phyloP scores from a whole-genome alignment of 2,329 filamentous ascomycete genomes.

The Colletotrichum somersetense region DNA sequence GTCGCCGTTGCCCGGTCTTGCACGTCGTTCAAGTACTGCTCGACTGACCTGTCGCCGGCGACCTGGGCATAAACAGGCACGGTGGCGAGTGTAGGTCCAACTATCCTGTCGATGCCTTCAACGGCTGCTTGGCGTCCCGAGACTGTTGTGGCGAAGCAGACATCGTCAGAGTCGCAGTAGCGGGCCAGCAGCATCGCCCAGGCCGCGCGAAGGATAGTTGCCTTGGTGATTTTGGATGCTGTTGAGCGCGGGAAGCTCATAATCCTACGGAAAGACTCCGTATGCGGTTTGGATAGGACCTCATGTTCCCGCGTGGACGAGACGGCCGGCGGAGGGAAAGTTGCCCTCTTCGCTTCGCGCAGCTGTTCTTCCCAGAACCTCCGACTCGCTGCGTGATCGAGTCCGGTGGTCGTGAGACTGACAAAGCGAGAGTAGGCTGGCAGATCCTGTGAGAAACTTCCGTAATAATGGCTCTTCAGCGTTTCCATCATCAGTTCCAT shows the following conservation, averaged over 20 bases:
- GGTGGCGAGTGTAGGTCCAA: conserved; percentile 49
- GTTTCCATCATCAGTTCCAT: conserved; percentile 5
- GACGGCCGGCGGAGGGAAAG: conserved; percentile 28
- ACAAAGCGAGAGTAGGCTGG: conserved; percentile 38
- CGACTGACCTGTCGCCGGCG: conserved; percentile 18
- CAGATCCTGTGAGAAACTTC: conserved; percentile 2
- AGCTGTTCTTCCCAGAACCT: conserved; percentile 41
- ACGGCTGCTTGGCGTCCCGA: conserved; percentile 48
- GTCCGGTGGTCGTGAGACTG: conserved; percentile 20
- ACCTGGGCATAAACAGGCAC: conserved; percentile 46
- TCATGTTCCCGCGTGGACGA: not conserved
- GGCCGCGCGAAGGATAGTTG: conserved; percentile 45
- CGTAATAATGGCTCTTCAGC: conserved; percentile 26
- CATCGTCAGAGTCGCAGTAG: conserved; percentile 50
- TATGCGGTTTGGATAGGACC: not conserved
- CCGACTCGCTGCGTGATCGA: conserved; percentile 15
- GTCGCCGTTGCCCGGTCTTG: conserved; percentile 40
- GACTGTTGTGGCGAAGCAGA: conserved; percentile 47
- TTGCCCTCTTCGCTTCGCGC: conserved; percentile 20
- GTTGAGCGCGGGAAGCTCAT: conserved; percentile 3
- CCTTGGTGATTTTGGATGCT: conserved; percentile 17
- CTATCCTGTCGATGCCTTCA: conserved; percentile 45
- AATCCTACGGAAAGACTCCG: not conserved
- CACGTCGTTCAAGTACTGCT: conserved; percentile 30
- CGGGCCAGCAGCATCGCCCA: conserved; percentile 52